Base-by-base conservation (phyloP, 2,329 filamentous ascomycete genomes). In the Stachybotrys chartarum region DNA sequence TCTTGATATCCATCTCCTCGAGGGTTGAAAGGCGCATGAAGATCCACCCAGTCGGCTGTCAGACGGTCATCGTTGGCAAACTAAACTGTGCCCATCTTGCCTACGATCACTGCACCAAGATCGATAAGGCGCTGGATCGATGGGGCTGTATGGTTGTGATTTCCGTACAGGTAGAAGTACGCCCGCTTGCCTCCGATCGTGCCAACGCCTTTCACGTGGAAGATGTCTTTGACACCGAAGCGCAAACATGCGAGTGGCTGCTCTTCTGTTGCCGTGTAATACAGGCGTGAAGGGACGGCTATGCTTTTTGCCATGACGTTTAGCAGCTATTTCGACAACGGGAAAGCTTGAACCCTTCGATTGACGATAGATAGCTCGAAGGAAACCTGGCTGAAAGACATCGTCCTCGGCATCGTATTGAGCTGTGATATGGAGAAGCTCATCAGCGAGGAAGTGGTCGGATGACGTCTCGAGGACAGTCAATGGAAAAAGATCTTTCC, bases 221-320 rank as follows among this genome's bases (percentile, higher is more conserved):
- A 80, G 51, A 83, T 81, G 59, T 86, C 83, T 60, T 86, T 86
- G 55, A 86, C 71, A 1, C 75, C 81, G 1, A 86, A 62, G 8
- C 83, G 73, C 7, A 81, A 72, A 11, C 83, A 82, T 7, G 80
- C 78, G 0, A 85, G 69, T 1, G 82, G 81, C 31, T 52, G 39
- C n/a, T 52, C 8, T 17, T 52, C 18, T 10, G 31, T 18, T 3
- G 11, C 50, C 8, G 17, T 16, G 32, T 7, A n/a, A 17, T 52
- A 52, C 16, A 52, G 50, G 3, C 50, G 30, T 10, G 50, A 52
- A 3, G 50, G 50, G 18, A 52, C 50, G 18, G 50, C n/a, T n/a
- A n/a, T n/a, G n/a, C n/a, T n/a, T n/a, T n/a, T n/a, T n/a, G n/a
- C n/a, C n/a, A n/a, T n/a, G n/a, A n/a, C n/a, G n/a, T n/a, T n/a